These are phyloP conservation scores for Neurospora sp. DNA, from an alignment of 2,329 filamentous ascomycete genomes.

Conservation along the genomic window DNA sequence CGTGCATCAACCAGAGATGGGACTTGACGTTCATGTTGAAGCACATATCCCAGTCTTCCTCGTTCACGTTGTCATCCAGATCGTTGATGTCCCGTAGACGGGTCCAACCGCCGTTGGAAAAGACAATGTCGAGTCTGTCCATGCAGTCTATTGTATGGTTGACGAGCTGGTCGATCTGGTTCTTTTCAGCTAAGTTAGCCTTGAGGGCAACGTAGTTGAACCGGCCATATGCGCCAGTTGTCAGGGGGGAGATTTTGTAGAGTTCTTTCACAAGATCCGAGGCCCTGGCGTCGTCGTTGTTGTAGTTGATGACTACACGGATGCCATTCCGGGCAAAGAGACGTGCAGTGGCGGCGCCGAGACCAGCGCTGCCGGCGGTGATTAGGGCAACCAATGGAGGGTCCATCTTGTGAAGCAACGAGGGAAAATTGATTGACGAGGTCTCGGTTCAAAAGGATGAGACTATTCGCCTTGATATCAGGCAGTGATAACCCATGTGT, in stretches of 20 bases:
- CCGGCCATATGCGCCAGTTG: not conserved
- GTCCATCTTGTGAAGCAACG: not conserved
- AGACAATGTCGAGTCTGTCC: slow-evolving; percentile 64
- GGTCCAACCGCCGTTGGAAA: slow-evolving; percentile 62
- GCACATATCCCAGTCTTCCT: slow-evolving; percentile 49
- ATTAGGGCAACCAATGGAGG: slow-evolving; percentile 30
- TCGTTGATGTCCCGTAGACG: slow-evolving; percentile 32
- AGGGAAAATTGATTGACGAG: not conserved
- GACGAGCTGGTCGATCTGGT: slow-evolving; percentile 50
- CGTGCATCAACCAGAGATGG: slow-evolving; percentile 50
- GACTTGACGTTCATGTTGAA: slow-evolving; percentile 54
- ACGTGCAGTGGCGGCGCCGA: slow-evolving; percentile 58
- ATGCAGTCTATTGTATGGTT: slow-evolving; percentile 47
- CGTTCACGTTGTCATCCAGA: slow-evolving; percentile 42
- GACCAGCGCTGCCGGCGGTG: slow-evolving; percentile 49
- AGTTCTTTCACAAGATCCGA: slow-evolving; percentile 47
- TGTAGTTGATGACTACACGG: slow-evolving; percentile 66
- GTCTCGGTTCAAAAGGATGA: not conserved
- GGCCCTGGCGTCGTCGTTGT: slow-evolving; percentile 49
- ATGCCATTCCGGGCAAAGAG: slow-evolving; percentile 59
- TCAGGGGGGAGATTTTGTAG: slow-evolving; percentile 34
- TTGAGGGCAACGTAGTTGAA: slow-evolving; percentile 40
- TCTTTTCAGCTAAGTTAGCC: slow-evolving; percentile 53
- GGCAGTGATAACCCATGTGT: not conserved
- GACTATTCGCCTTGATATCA: not conserved